Evolutionary conservation across 768 basidiomycete genomes (phyloP).

Genomic region (Phylloporus arenicola): DNA sequence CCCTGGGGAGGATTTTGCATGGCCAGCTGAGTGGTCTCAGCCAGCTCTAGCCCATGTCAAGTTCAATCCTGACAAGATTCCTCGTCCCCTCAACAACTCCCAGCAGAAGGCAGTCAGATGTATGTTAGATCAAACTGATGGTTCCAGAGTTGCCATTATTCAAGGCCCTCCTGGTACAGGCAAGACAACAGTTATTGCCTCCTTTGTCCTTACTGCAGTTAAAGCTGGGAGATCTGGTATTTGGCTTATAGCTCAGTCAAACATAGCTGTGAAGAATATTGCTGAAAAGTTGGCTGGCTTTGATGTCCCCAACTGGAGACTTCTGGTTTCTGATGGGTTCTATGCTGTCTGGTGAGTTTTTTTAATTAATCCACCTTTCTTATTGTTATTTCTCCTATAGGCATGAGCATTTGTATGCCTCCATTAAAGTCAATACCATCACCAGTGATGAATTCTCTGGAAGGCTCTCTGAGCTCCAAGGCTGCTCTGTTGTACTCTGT

Average conservation of each 20-base stretch:
- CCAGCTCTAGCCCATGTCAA: slow-evolving; percentile 14
- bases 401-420: slow-evolving; percentile 74
- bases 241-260: slow-evolving; percentile 82
- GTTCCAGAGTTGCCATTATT: slow-evolving; percentile 31
- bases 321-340: slow-evolving; percentile 72
- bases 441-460: slow-evolving; percentile 36
- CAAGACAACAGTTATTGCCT: slow-evolving; percentile 68
- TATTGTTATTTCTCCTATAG: slow-evolving; percentile 33
- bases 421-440: slow-evolving; percentile 48
- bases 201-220: slow-evolving; percentile 49
- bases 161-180: slow-evolving; percentile 65
- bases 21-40: slow-evolving; percentile 35
- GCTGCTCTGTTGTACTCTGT: slow-evolving; percentile 60
- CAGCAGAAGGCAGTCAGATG: slow-evolving; percentile 32
- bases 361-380: slow-evolving; percentile 1
- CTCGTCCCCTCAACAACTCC: slow-evolving; percentile 35
- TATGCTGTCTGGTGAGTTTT: slow-evolving; percentile 54
- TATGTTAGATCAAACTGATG: slow-evolving; percentile 36
- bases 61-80: slow-evolving; percentile 11
- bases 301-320: slow-evolving; percentile 51
- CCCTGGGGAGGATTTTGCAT: slow-evolving; percentile 25
- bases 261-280: slow-evolving; percentile 87
- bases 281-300: slow-evolving; percentile 67
- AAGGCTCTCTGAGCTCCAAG: slow-evolving; percentile 31
- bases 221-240: slow-evolving; percentile 42